Conservation (phyloP, 2,329 filamentous ascomycete species). For the Sporothrix dimorphospora region DNA sequence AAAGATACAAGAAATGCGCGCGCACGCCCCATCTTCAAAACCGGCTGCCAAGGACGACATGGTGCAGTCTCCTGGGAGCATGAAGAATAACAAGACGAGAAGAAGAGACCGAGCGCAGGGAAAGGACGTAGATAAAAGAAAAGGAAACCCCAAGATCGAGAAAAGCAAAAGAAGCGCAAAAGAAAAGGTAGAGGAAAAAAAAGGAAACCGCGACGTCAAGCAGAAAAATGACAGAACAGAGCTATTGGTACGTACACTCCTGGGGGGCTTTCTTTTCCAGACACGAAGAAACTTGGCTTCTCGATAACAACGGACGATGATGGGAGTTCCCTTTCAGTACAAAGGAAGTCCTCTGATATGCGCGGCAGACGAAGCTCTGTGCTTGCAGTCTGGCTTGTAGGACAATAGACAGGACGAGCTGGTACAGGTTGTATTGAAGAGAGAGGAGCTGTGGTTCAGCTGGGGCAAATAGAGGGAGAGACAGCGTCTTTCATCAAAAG, state of each 20-base stretch:
- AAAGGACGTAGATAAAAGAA: constrained; percentile 18
- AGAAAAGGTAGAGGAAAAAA: constrained; percentile 35
- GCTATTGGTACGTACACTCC: constrained; percentile 62
- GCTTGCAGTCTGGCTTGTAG: constrained; percentile 51
- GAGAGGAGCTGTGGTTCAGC: constrained; percentile 20
- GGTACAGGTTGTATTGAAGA: constrained; percentile 11
- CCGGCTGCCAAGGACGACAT: constrained; percentile 34
- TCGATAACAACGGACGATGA: constrained; percentile 32
- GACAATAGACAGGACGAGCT: constrained; percentile 16
- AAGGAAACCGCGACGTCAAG: constrained; percentile 28
- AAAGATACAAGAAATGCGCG: constrained; percentile 34
- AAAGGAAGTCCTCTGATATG: constrained; percentile 34
- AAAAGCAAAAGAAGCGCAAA: constrained; percentile 29
- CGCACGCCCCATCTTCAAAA: constrained; percentile 30
- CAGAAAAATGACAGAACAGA: constrained; percentile 41
- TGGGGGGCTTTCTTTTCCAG: constrained; percentile 34
- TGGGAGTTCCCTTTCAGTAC: constrained; percentile 34
- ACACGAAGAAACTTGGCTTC: constrained; percentile 35
- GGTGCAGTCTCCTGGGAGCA: not conserved
- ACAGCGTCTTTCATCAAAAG: not conserved
- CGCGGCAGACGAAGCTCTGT: constrained; percentile 65
- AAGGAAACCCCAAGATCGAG: constrained; percentile 31
- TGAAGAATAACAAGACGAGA: constrained; percentile 33
- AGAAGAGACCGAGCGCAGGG: constrained; percentile 30
- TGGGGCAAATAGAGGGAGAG: not conserved